Base-by-base conservation (phyloP, 805 yeast genomes). In the Starmerella gropengiesseri region DNA sequence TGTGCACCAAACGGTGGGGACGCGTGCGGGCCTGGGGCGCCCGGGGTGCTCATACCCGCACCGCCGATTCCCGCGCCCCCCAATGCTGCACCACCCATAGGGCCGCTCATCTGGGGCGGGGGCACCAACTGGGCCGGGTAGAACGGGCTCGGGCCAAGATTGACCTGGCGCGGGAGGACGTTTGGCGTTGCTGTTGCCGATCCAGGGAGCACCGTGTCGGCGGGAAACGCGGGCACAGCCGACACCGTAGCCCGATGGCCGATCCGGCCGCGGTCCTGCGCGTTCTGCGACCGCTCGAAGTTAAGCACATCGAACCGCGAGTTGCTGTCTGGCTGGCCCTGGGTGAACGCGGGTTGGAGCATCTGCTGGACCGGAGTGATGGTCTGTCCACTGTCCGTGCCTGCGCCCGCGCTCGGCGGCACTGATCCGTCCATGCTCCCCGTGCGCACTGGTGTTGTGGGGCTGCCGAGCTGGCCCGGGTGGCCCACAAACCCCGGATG, bases 171-270 rank as follows among this genome's bases (percentile, higher is more conserved):
- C 13, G 33, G 17, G 14, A 32, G 23, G 4, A 18, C 27, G n/a
- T 7, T 22, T 6, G 25, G 33, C 13, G 20, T 32, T 7, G 19
- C 40, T 7, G n/a, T n/a, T n/a, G 33, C 9, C 30, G 23, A 18
- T 7, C 36, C 26, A 13, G 36, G 13, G 22, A n/a, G 35, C n/a
- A 9, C 31, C 23, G 9, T 13, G 27, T 18, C 31, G 45, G 12
- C n/a, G 45, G 25, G 42, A 29, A 35, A 54, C 5, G 46, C 37
- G 11, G 55, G 53, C 13, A 55, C 25, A 2, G 57, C 52, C 17
- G 55, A 52, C n/a, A 49, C 50, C 7, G 54, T 43, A 2, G 44
- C 37, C 14, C 52, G 43, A 19, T 54, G 58, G 18, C 52, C 47
- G 5, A 49, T 48, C 11, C 51, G 39, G 44, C 40, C 49, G 23